Conservation (phyloP, 352 stramenopile species). For the Blastocystis sp. region DNA sequence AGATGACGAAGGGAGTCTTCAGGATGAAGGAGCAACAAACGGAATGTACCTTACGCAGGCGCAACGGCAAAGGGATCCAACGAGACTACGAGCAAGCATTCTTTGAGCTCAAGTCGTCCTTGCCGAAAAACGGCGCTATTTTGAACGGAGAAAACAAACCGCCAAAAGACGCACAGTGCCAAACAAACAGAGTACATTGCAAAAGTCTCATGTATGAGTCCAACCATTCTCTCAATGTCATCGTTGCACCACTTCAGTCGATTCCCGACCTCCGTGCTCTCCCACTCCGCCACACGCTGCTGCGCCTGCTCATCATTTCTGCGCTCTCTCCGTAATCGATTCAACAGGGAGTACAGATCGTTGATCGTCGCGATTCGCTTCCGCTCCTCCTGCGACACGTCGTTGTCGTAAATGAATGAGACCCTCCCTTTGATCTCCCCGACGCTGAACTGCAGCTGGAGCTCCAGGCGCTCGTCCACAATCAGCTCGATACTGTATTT, state of each 20-base stretch:
- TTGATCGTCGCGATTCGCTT: background rate
- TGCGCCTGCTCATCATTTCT: background rate
- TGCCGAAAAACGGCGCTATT: too few relatives aligned
- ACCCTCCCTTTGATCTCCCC: background rate
- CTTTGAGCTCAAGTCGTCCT: too few relatives aligned
- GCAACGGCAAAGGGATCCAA: background rate
- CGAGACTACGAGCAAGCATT: background rate
- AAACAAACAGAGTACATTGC: background rate
- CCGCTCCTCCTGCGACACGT: background rate
- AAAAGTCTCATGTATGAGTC: background rate
- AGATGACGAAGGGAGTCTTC: background rate
- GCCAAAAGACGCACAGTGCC: too few relatives aligned
- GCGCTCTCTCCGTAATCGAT: background rate
- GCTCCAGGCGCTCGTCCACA: background rate
- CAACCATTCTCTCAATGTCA: background rate
- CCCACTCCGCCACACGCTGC: background rate
- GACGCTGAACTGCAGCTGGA: background rate
- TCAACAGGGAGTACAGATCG: background rate
- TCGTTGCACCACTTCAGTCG: background rate
- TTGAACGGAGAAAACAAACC: too few relatives aligned
- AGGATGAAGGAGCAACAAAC: background rate
- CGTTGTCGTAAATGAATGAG: background rate
- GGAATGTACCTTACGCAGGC: background rate
- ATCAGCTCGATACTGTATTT: too few relatives aligned
- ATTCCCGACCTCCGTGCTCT: background rate